These are phyloP conservation scores for Trichoderma hamatum DNA, from an alignment of 2,329 filamentous ascomycete genomes.

Conservation along the genomic window DNA sequence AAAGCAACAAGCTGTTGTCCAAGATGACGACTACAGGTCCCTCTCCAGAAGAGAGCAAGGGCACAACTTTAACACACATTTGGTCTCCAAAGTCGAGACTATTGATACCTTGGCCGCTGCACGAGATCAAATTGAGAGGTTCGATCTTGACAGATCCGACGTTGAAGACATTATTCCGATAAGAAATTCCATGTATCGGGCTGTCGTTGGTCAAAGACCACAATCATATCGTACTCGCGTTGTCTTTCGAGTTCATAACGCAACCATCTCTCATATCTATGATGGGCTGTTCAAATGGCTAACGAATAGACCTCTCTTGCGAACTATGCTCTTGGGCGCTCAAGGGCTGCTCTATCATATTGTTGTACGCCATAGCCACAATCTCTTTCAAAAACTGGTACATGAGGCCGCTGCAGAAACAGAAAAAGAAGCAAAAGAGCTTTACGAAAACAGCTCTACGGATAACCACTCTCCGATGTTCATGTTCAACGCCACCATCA, in stretches of 20 bases:
- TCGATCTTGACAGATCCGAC: conserved; percentile 31
- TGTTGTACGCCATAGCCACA: conserved; percentile 31
- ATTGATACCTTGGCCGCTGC: conserved; percentile 25
- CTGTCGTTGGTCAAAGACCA: conserved; percentile 38
- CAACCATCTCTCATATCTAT: conserved; percentile 33
- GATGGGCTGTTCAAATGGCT: conserved; percentile 37
- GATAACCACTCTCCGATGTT: conserved; percentile 33
- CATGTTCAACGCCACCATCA: conserved; percentile 39
- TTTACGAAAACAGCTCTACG: conserved; percentile 31
- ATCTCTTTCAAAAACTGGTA: conserved; percentile 37
- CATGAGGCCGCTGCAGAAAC: conserved; percentile 31
- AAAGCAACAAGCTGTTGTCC: background rate
- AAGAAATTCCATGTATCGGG: conserved; percentile 37
- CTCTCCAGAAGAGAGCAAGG: background rate
- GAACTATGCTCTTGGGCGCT: conserved; percentile 35
- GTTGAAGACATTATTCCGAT: conserved; percentile 40
- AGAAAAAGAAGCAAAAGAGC: conserved; percentile 31
- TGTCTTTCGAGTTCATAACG: conserved; percentile 36
- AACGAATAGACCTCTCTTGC: conserved; percentile 36
- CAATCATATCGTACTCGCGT: conserved; percentile 43
- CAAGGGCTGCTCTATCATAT: conserved; percentile 35
- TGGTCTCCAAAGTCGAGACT: background rate
- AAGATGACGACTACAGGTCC: background rate
- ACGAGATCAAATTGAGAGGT: conserved; percentile 11
- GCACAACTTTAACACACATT: background rate